Evolutionary conservation across 441 rosid species (phyloP), one percentile per base, ranked within the genome.

Genomic region (Arabidopsis hybrid): DNA sequence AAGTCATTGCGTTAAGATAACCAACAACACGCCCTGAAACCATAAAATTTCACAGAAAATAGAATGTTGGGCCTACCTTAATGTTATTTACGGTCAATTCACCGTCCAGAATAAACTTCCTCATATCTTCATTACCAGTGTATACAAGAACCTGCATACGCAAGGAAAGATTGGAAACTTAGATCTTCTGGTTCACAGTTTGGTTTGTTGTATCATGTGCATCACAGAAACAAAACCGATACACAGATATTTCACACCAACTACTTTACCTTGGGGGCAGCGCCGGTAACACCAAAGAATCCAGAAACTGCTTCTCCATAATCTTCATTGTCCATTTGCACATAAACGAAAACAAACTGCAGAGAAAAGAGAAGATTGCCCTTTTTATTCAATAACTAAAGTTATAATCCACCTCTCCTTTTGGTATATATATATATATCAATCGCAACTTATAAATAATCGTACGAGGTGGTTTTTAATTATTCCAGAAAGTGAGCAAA

Each of bases 311-410:
- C 91, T 83, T 82, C 86, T 76, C 97, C 99, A 70, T 81, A 86
- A 79, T 92, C 99, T 75, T 92, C 93, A 60, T 89, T 91, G 63
- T 92, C 98, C 91, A 87, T 79, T 80, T 92, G 90, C 78, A 92
- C 96, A 65, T 84, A 89, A 21, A 91, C 97, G 59, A 89, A 95
- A 64, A 95, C 82, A 81, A 92, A 85, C 98, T 95, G 96, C 85
- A 83, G 62, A 69, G 71, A 74, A 67, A 43, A 60, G 65, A 65
- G 40, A 78, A 46, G 51, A 52, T 77, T 61, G 3, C 34, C 16
- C 32, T 36, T 53, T 51, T 18, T 8, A n/a, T 63, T 81, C 60
- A 78, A 71, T 82, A 76, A 75, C 78, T 73, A 29, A 36, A 39
- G 7, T 79, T 26, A 56, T 79, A 81, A 36, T 65, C 80, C 45